Base-by-base conservation (phyloP, 192 early-diverging fungal genomes). In the Chytriomyces sp. region DNA sequence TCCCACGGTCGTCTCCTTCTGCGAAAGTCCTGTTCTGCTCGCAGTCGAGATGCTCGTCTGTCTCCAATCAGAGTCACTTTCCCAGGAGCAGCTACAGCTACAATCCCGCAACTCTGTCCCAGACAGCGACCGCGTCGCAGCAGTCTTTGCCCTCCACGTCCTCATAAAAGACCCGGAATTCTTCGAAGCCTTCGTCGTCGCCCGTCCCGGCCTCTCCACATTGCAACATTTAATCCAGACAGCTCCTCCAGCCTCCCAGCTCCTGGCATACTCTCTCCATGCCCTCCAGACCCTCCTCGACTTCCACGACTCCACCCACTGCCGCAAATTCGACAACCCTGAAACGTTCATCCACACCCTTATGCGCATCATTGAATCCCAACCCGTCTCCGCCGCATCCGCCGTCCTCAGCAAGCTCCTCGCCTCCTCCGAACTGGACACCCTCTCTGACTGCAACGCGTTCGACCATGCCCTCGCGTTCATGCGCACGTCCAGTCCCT, bases 341-440 rank as follows among this genome's bases (percentile, higher is more conserved):
- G 14, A 31, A 10, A 17, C 55, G 25, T 57, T 70, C 39, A 39
- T 70, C 7, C 2, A 52, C 39, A 59, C 28, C 31, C 72, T 86
- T 5, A 62, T 88, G 28, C 53, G 71, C 3, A 87, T 91, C 38
- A 76, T 91, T 41, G 86, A 91, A 14, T 76, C 81, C 25, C 82
- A 92, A 78, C 82, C 82, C 19, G 82, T 91, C 14, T 92, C 61
- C 85, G 88, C 64, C 77, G 90, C 86, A 1, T 72, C 67, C 28
- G 78, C 85, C 14, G 78, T 81, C 59, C 55, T 74, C 61, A 64
- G 12, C 22, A 14, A 7, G 28, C 17, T 32, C 17, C 10, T 55
- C 38, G 53, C 37, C 32, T 39, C 79, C 44, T 14, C 44, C 44
- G 22, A 49, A 49, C 44, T 49, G 17, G 44, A 49, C 30, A 26